Evolutionary conservation across 139 green algal species (phyloP), one percentile per base, ranked within the genome.

Genomic region (Trebouxia sp.): DNA sequence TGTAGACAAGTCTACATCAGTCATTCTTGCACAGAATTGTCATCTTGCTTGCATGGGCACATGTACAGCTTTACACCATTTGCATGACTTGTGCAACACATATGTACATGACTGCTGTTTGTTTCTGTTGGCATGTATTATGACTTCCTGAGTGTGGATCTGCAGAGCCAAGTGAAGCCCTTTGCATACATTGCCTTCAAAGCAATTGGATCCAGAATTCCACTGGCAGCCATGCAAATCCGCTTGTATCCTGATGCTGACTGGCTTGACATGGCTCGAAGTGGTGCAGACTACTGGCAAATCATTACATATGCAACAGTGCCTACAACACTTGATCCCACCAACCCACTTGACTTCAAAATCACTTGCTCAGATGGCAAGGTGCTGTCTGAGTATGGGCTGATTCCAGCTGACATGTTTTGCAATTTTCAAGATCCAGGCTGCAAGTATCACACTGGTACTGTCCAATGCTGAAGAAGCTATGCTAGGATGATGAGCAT

Each of bases 201-300:
- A 24, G 62, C 62, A 7, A 72, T 72, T 45, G 62, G 62, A 14
- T 12, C 42, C 20, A 32, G 62, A 14, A 30, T 72, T 12, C 62
- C 62, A 28, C 35, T 72, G 62, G 62, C 62, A 72, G 62, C 32
- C 14, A 41, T 72, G 62, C 62, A 72, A 45, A 35, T 72, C 32
- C 62, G 62, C 32, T 35, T 72, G 3, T 72, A n/a, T 37, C 62
- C 62, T 30, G 6, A 72, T 30, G 62, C 62, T 43, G 35, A 3
- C 12, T 72, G 62, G 62, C 35, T 72, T 12, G 62, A n/a, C 35
- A 43, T 72, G 62, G 62, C 62, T 45, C 62, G 62, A 22, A 30
- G 14, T 72, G 62, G 62, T 24, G 62, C 62, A n/a, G 62, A 72
- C 35, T 72, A 72, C 35, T 72, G 62, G 62, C 62, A 72, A 35